phyloP scores from a whole-genome alignment of 208 protist species.

The Trypanosoma caninum region DNA sequence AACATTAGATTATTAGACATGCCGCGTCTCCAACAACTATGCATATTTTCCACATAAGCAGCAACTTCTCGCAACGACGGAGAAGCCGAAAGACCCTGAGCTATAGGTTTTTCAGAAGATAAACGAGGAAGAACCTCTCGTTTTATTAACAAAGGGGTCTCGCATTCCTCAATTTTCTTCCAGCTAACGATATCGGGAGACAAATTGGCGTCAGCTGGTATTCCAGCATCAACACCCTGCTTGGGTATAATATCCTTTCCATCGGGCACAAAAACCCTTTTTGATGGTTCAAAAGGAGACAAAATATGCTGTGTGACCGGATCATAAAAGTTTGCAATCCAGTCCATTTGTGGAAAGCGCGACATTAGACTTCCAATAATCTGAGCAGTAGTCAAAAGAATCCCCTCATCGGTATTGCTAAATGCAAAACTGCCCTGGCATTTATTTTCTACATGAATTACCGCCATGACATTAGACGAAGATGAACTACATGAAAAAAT shows the following conservation, averaged over 20 bases:
- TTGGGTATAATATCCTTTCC: neutral
- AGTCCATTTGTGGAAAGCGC: constrained; percentile 68
- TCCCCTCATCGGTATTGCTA: constrained; percentile 50
- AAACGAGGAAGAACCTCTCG: constrained; percentile 40
- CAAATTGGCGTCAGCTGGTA: neutral
- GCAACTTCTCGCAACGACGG: constrained; percentile 75
- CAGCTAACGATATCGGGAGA: constrained; percentile 6
- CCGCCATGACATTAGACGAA: constrained; percentile 36
- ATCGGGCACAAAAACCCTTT: constrained; percentile 18
- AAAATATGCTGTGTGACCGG: constrained; percentile 84
- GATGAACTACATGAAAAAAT: constrained; percentile 33
- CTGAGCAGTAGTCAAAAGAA: constrained; percentile 50
- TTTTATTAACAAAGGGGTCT: constrained; percentile 43
- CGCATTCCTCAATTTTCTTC: constrained; percentile 34
- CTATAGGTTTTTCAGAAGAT: constrained; percentile 30
- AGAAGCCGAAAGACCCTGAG: constrained; percentile 36
- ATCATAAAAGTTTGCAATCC: constrained; percentile 76
- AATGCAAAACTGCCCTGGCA: constrained; percentile 48
- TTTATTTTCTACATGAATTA: constrained; percentile 74
- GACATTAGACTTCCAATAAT: constrained; percentile 79
- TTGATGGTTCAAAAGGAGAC: constrained; percentile 61
- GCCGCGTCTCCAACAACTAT: constrained; percentile 75
- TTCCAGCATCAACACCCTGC: constrained; percentile 10
- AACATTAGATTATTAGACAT: constrained; percentile 55
- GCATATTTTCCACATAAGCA: constrained; percentile 77